These are phyloP conservation scores for Ophiorrhiza pumila DNA, from an alignment of 257 asterid species.

Conservation along the genomic window DNA sequence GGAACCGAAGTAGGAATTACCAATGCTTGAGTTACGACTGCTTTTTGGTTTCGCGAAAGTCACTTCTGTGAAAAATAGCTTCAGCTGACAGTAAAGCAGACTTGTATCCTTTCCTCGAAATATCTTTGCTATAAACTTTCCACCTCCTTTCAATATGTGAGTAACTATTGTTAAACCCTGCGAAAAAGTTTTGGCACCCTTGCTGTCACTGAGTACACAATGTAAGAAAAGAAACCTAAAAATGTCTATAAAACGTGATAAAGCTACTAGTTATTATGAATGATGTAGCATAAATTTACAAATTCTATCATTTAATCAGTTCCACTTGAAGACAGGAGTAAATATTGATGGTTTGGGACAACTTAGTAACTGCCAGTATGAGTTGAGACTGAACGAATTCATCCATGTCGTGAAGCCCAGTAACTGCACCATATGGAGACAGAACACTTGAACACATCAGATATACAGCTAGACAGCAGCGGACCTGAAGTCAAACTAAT, in stretches of 20 bases:
- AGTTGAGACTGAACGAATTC: slow-evolving; percentile 98
- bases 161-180: slow-evolving; percentile 96
- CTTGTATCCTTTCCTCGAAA: slow-evolving; percentile 98
- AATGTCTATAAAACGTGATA: background rate
- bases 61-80: slow-evolving; percentile 83
- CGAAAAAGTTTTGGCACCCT: slow-evolving; percentile 31
- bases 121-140: slow-evolving; percentile 91
- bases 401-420: slow-evolving; percentile 99
- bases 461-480: background rate
- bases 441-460: slow-evolving; percentile 3
- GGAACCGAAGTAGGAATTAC: slow-evolving; percentile 33
- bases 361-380: slow-evolving; percentile 67
- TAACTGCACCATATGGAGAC: slow-evolving; percentile 49
- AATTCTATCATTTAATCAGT: background rate
- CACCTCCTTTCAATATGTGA: slow-evolving; percentile 84
- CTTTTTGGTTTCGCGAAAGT: slow-evolving; percentile 98
- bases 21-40: slow-evolving; percentile 98
- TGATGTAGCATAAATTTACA: background rate
- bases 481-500: slow-evolving; percentile 9
- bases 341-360: background rate
- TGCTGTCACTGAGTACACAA: slow-evolving; percentile 20
- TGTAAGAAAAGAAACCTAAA: background rate
- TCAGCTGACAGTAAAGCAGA: slow-evolving; percentile 93
- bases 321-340: background rate
- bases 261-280: background rate